Base-by-base conservation (phyloP, 768 basidiomycete species). In the Podaxis mareebaensis region DNA sequence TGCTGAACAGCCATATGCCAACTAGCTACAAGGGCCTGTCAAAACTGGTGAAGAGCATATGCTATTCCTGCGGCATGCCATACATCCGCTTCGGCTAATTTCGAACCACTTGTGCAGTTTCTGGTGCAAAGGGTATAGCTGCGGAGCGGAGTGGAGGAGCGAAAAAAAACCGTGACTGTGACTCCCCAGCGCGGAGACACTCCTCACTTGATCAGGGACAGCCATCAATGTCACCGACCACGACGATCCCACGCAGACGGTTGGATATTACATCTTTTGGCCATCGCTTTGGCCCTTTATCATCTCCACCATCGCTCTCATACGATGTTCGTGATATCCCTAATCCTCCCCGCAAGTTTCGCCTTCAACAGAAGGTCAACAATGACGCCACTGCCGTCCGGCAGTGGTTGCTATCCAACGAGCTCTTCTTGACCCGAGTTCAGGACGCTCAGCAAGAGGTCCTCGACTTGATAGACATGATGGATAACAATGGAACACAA, bases 331-430 rank as follows among this genome's bases (percentile, higher is more conserved):
- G 60, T 22, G 28, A 46, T 17, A 36, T 61, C 22, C 60, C 60
- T 3, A 61, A 61, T 26, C 60, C 60, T 61, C 60, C 60, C 15
- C 60, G 40, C 11, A 53, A 61, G 26, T 30, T 48, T 33, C 53
- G 53, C 1, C 39, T 42, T 33, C 52, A 46, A 38, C 39, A 61
- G 26, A 44, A n/a, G 30, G 11, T 17, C 3, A 26, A 53, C 5
- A 46, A 46, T 22, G 52, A 61, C 36, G 5, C 40, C 4, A 61
- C 60, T 4, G n/a, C 20, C 20, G 17, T 61, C 30, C 53, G 53
- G 11, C 53, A 54, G 33, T 61, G 60, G 60, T 48, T 61, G 53
- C 20, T 61, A 36, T 40, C 40, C 2, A 61, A 61, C 40, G 39
- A 42, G n/a, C 20, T 48, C 24, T 61, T 61, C 40, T 22, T 20